Base-by-base conservation (phyloP, 768 basidiomycete species). In the Pleurotus tuoliensis region DNA sequence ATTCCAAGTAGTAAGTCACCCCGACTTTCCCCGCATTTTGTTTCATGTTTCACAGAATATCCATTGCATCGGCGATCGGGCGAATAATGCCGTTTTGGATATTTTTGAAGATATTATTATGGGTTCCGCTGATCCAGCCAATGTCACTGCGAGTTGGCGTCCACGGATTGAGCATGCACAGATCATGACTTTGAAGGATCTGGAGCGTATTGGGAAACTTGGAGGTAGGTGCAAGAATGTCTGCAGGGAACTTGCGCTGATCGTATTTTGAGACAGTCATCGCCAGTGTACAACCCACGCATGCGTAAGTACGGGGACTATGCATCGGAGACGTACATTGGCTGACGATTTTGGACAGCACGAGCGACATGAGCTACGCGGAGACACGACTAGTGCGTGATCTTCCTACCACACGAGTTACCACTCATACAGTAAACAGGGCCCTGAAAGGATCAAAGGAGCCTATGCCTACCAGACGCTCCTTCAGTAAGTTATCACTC, bases 151-250 rank as follows among this genome's bases (percentile, higher is more conserved):
- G 3, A 72, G 73, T 51, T 80, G 83, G 67, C 77, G 94, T 9
- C 88, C 92, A 1, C 78, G 96, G 41, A 85, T 97, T 7, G 96
- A 98, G 66, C 96, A 98, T 69, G 89, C 94, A 0, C 96, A 98
- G 68, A 93, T 97, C 47, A 76, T 98, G 73, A 80, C 82, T 3
- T 69, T 66, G 5, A 73, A 79, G 1, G 96, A 98, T 68, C 63
- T 98, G 13, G 67, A 79, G 55, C 78, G 92, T 7, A 77, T 86
- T 18, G 88, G 86, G 30, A 75, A 70, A 49, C 77, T 97, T 9
- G 92, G 92, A 63, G 84, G 94, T 88, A 57, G 38, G 82, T 67
- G 30, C 6, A 27, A 30, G 34, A n/a, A 37, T 38, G 6, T 34
- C 30, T 50, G 12, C 34, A 5, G 16, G 16, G 15, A 15, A 38